Conservation (phyloP, 257 asterid species). For the Datura wrightii region DNA sequence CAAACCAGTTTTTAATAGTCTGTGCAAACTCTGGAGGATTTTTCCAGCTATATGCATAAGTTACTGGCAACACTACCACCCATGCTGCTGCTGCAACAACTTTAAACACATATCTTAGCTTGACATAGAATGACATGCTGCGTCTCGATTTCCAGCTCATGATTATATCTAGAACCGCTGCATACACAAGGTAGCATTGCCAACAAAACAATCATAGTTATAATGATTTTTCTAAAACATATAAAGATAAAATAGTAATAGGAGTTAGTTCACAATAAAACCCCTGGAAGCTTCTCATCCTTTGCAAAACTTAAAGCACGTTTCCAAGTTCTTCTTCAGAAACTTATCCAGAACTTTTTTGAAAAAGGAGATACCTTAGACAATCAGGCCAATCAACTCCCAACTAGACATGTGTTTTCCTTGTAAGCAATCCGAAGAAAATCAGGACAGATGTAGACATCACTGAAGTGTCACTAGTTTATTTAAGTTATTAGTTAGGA, state of each 20-base stretch:
- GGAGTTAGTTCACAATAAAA: conserved; percentile 4
- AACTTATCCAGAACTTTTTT: background rate
- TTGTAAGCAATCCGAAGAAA: background rate
- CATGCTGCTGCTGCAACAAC: conserved; percentile 81
- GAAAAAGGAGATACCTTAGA: background rate
- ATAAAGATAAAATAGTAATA: background rate
- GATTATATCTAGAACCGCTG: conserved; percentile 81
- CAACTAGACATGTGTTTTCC: background rate
- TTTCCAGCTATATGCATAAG: conserved; percentile 92
- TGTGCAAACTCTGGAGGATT: conserved; percentile 73
- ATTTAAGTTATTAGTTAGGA: background rate
- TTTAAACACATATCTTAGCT: conserved; percentile 85
- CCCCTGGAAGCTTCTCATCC: background rate
- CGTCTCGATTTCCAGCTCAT: conserved; percentile 90
- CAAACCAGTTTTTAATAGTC: conserved; percentile 85
- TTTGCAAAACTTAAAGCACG: background rate
- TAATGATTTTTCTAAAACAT: background rate
- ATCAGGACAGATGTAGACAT: conserved; percentile 23
- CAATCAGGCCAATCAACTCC: background rate
- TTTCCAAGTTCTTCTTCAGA: conserved; percentile 6
- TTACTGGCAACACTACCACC: conserved; percentile 87
- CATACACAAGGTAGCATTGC: conserved; percentile 38
- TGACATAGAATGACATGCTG: conserved; percentile 84
- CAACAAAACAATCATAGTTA: conserved; percentile 24
- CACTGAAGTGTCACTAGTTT: conserved; percentile 1